Base-by-base conservation (phyloP, 306 rosid genomes). In the barrel medic (Medicago truncatula) region DNA sequence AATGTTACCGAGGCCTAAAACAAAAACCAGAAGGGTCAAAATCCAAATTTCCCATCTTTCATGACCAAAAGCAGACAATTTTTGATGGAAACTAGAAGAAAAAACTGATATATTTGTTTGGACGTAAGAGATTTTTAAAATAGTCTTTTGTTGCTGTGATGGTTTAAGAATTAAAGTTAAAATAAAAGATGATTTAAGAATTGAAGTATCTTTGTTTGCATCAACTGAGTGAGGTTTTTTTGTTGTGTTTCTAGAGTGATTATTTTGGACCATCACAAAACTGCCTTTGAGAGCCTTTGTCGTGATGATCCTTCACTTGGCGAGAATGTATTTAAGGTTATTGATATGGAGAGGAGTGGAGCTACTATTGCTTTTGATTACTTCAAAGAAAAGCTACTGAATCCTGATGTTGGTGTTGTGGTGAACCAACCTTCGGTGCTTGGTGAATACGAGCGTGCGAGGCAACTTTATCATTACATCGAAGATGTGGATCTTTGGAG, bases 401-500 rank as follows among this genome's bases (percentile, higher is more conserved):
- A 23, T 66, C 69, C 66, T 43, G 85, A 59, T 50, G 47, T 20
- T 63, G 79, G 50, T 47, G 64, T 68, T 61, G 63, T 16, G 62
- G 70, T 69, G 69, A 68, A 39, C 44, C 25, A 65, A 46, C 83
- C 59, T 39, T 71, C 58, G 8, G 86, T 67, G 77, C 76, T 83
- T 15, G 39, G 77, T 40, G 84, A 82, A 76, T 92, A 86, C 68
- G 91, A 89, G 38, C 87, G 86, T 23, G 80, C 81, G 36, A 39
- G 83, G 44, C 60, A 64, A 67, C 80, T 95, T 66, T 92, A 84
- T 69, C 82, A 83, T 38, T 90, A 92, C 82, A 80, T 92, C 70
- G 98, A 95, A 84, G 98, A 90, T 78, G 98, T 86, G 17, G 98
- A 95, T 86, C 85, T 95, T 52, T 92, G 98, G 97, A 87, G 87